phyloP scores from a whole-genome alignment of 305 asterid genomes.

The Euphrasia arctica region DNA sequence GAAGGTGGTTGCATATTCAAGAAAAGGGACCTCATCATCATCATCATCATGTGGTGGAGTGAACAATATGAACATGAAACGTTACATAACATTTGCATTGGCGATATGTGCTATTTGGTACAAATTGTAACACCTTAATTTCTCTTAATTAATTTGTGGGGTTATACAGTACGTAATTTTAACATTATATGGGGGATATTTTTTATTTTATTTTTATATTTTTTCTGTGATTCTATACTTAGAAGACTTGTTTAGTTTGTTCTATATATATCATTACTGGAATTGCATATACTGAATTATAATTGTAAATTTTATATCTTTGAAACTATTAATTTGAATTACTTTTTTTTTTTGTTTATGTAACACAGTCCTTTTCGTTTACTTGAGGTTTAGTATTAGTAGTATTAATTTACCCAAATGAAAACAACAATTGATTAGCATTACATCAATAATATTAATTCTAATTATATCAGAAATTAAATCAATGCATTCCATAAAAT shows the following conservation, averaged over 20 bases:
- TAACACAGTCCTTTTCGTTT: too few species aligned
- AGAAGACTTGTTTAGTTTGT: constrained; percentile 4
- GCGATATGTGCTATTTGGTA: constrained; percentile 69
- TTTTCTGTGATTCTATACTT: too few species aligned
- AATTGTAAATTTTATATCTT: background rate
- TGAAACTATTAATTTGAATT: background rate
- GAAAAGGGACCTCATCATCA: constrained; percentile 18
- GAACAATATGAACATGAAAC: constrained; percentile 32
- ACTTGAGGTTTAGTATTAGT: background rate
- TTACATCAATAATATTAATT: too few species aligned
- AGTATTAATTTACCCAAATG: too few species aligned
- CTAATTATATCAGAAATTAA: too few species aligned
- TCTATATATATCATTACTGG: constrained; percentile 26
- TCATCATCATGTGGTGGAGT: constrained; percentile 21
- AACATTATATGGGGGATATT: constrained; percentile 14
- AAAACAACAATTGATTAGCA: background rate
- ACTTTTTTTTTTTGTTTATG: background rate
- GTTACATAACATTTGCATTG: constrained; percentile 50
- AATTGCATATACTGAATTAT: constrained; percentile 21
- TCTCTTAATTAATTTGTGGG: constrained; percentile 23
- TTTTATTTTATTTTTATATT: too few species aligned
- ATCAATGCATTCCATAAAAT: too few species aligned
- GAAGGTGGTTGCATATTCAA: constrained; percentile 34
- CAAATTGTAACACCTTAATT: constrained; percentile 42
- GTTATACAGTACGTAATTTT: background rate